Conservation (phyloP, 2,329 filamentous ascomycete species). For the Seiridium unicorne region DNA sequence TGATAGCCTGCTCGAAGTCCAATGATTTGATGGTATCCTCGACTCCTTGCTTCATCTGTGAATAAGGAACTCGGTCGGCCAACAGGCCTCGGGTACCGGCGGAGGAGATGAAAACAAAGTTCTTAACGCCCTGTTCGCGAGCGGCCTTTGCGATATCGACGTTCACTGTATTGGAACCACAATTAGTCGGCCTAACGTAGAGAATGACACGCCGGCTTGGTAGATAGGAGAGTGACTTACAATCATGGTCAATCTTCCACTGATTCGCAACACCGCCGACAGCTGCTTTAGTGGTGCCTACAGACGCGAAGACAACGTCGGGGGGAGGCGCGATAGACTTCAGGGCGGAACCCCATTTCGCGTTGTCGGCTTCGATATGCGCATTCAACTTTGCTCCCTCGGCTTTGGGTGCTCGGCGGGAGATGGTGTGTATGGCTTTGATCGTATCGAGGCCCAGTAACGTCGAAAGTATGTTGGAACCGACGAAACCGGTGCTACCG, state of each 20-base stretch:
- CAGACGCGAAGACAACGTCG: slow-evolving; percentile 68
- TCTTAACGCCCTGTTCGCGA: slow-evolving; percentile 67
- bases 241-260: slow-evolving; percentile 83
- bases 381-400: slow-evolving; percentile 61
- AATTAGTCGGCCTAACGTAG: neutral
- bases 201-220: neutral
- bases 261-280: slow-evolving; percentile 79
- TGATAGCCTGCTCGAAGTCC: slow-evolving; percentile 75
- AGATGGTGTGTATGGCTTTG: slow-evolving; percentile 60
- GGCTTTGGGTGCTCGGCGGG: slow-evolving; percentile 61
- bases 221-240: slow-evolving; percentile 15
- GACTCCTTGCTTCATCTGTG: slow-evolving; percentile 82
- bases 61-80: slow-evolving; percentile 43
- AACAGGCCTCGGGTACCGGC: slow-evolving; percentile 43
- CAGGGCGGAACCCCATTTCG: slow-evolving; percentile 66
- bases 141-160: slow-evolving; percentile 74
- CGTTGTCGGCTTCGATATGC: slow-evolving; percentile 65
- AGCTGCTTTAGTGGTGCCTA: slow-evolving; percentile 75
- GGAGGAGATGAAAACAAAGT: slow-evolving; percentile 75
- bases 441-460: slow-evolving; percentile 55
- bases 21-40: slow-evolving; percentile 73
- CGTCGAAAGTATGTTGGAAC: slow-evolving; percentile 70
- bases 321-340: slow-evolving; percentile 53
- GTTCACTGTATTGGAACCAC: slow-evolving; percentile 52
- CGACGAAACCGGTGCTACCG: slow-evolving; percentile 67